Percentiles rank a stretch among this genome's conserved stretches.
Conservation (phyloP, 2,329 filamentous ascomycete species). For the Emmonsiellopsis sp. region DNA sequence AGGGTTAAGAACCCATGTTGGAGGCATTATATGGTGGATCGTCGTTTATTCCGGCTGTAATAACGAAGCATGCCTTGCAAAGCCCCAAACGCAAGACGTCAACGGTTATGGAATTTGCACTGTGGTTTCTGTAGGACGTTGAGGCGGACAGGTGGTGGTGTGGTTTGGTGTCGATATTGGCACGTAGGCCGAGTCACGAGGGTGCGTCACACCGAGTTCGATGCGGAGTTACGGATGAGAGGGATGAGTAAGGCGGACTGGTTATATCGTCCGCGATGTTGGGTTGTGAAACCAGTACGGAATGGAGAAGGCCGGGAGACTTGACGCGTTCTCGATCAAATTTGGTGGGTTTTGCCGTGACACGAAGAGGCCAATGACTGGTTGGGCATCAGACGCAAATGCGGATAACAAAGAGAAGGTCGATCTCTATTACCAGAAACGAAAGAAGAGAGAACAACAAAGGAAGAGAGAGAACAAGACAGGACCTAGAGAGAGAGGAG, state of each 20-base stretch:
- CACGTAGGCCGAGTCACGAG: too few relatives aligned
- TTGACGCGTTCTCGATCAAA: too few relatives aligned
- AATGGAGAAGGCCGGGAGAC: too few relatives aligned
- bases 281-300: too few relatives aligned
- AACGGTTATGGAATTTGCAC: neutral
- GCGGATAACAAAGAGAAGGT: neutral
- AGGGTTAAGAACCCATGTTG: conserved; percentile 20
- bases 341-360: neutral
- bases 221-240: too few relatives aligned
- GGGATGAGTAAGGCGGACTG: too few relatives aligned
- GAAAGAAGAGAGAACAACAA: neutral
- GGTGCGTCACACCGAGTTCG: too few relatives aligned
- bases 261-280: too few relatives aligned
- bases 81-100: neutral
- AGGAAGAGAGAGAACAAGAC: neutral
- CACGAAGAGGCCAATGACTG: neutral
- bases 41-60: neutral
- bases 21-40: conserved; percentile 18
- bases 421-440: neutral
- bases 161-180: too few relatives aligned
- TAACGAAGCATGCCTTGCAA: conserved; percentile 2
- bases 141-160: too few relatives aligned
- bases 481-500: neutral
- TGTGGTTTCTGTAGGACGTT: neutral
- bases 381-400: neutral